Conservation (phyloP, 2,329 filamentous ascomycete species). For the Aspergillus flavus region DNA sequence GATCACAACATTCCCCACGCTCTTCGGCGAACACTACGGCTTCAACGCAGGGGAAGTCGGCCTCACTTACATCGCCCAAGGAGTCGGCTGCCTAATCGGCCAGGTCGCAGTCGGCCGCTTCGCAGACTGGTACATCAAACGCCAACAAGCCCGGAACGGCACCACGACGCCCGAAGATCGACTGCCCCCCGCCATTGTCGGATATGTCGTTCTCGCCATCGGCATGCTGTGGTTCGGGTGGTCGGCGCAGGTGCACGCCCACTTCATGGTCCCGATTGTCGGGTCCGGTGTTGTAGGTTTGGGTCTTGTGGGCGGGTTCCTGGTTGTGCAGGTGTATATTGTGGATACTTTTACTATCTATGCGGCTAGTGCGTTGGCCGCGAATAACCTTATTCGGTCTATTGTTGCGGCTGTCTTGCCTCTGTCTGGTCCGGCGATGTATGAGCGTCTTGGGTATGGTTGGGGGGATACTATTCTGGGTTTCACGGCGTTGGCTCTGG, state of each 20-base stretch:
- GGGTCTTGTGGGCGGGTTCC: constrained; percentile 12
- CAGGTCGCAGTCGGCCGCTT: constrained; percentile 7
- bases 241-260: constrained; percentile 20
- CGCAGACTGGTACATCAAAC: constrained; percentile 9
- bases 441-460: constrained; percentile 40
- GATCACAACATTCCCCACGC: constrained; percentile 66
- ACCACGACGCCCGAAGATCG: constrained; percentile 10
- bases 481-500: constrained; percentile 26
- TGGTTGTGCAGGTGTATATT: constrained; percentile 19
- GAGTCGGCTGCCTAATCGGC: constrained; percentile 44
- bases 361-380: constrained; percentile 17
- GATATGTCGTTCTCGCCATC: constrained; percentile 3
- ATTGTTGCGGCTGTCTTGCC: constrained; percentile 45
- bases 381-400: constrained; percentile 29
- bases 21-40: constrained; percentile 60
- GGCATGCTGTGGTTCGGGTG: constrained; percentile 24
- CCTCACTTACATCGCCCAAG: constrained; percentile 61
- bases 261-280: constrained; percentile 28
- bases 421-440: constrained; percentile 43
- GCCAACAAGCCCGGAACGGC: not conserved
- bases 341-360: constrained; percentile 20
- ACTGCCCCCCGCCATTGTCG: constrained; percentile 4
- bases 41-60: constrained; percentile 61
- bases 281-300: constrained; percentile 28
- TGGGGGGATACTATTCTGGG: constrained; percentile 42